These are phyloP conservation scores for Kurtzmaniella natalensis DNA, from an alignment of 1,139 yeast species.

Conservation along the genomic window DNA sequence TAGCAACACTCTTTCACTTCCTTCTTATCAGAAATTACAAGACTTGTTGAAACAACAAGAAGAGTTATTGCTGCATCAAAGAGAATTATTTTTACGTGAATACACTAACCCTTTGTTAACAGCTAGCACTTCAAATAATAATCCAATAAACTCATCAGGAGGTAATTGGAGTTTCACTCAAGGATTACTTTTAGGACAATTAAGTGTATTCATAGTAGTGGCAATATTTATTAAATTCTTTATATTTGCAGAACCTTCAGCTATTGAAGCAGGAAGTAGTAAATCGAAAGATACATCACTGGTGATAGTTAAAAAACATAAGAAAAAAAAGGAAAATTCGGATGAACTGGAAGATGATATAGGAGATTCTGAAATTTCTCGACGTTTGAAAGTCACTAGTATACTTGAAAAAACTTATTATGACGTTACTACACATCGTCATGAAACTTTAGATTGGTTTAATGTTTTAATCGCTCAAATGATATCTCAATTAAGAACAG, in stretches of 20 bases:
- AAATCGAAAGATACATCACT: constrained; percentile 28
- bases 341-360: constrained; percentile 8
- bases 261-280: constrained; percentile 30
- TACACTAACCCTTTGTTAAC: no score
- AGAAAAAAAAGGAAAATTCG: constrained; percentile 14
- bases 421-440: constrained; percentile 78
- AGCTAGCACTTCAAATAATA: no score
- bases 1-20: no score
- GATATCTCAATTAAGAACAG: constrained; percentile 78
- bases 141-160: neutral
- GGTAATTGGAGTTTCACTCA: constrained; percentile 63
- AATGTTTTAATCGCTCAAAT: constrained; percentile 91
- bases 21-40: constrained; percentile 19
- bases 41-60: constrained; percentile 34
- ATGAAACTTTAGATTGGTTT: constrained; percentile 96
- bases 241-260: constrained; percentile 71
- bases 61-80: constrained; percentile 26
- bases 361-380: constrained; percentile 7
- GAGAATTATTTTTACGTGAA: constrained; percentile 16
- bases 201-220: constrained; percentile 74
- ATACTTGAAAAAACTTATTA: constrained; percentile 89
- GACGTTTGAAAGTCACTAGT: constrained; percentile 21
- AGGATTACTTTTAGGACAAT: constrained; percentile 78
- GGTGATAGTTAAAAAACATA: constrained; percentile 34
- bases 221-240: constrained; percentile 79